phyloP scores from a whole-genome alignment of 257 asterid genomes.

The Catharanthus roseus region DNA sequence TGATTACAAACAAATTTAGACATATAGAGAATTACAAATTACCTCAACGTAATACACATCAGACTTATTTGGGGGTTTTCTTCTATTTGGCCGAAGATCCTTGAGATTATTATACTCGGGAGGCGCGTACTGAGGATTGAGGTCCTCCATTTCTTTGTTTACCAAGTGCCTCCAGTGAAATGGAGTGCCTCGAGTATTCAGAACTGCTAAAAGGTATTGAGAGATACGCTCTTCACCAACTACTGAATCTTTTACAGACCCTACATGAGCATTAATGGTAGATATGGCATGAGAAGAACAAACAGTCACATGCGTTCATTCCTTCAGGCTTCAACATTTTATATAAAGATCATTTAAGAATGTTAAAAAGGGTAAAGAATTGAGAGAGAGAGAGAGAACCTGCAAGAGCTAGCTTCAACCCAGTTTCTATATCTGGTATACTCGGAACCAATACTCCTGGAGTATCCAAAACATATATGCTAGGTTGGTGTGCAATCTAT shows the following conservation, averaged over 20 bases:
- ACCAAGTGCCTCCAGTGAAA: slow-evolving; percentile 63
- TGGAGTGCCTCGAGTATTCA: slow-evolving; percentile 82
- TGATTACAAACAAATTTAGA: too few relatives aligned
- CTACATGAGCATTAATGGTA: slow-evolving; percentile 34
- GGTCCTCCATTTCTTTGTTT: slow-evolving; percentile 30
- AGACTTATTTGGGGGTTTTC: slow-evolving; percentile 36
- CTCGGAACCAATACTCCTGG: slow-evolving; percentile 97
- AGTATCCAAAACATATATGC: slow-evolving; percentile 87
- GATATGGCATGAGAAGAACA: not conserved
- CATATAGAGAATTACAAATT: not conserved
- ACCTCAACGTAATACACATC: slow-evolving; percentile 71
- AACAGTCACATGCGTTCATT: not conserved
- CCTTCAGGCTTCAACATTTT: too few relatives aligned
- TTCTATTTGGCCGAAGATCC: slow-evolving; percentile 53
- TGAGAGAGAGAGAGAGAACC: slow-evolving; percentile 37
- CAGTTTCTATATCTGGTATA: slow-evolving; percentile 77
- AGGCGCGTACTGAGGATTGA: slow-evolving; percentile 28
- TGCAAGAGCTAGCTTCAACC: slow-evolving; percentile 88
- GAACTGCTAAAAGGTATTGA: slow-evolving; percentile 77
- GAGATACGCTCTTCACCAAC: slow-evolving; percentile 93
- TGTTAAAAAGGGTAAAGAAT: too few relatives aligned
- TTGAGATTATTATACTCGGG: slow-evolving; percentile 51
- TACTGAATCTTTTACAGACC: slow-evolving; percentile 89
- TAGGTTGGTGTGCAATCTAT: slow-evolving; percentile 90
- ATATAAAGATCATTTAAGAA: too few relatives aligned